These are phyloP conservation scores for Chytridium lagenaria DNA, from an alignment of 371 early-diverging fungal genomes.

Conservation along the genomic window DNA sequence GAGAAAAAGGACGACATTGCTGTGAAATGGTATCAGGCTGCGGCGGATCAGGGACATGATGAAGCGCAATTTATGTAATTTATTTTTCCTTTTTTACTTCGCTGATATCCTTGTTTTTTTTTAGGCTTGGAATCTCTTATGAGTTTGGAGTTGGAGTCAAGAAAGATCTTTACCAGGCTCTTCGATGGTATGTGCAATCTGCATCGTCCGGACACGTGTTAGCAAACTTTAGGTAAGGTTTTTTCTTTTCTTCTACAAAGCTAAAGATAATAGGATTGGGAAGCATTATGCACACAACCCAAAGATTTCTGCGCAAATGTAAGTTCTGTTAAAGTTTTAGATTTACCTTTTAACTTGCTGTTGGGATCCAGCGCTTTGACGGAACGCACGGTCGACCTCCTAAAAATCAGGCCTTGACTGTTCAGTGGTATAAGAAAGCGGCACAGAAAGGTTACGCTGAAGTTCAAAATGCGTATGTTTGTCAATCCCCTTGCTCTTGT, in stretches of 20 bases:
- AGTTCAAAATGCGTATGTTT: not conserved
- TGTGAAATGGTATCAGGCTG: constrained; percentile 10
- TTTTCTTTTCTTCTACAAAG: constrained; percentile 57
- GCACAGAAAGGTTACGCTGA: not conserved
- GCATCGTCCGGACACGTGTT: constrained; percentile 33
- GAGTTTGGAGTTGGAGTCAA: constrained; percentile 36
- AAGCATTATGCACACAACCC: constrained; percentile 10
- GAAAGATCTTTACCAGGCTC: constrained; percentile 18
- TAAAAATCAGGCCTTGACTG: constrained; percentile 15
- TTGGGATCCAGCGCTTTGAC: too few species aligned
- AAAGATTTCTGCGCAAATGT: too few species aligned
- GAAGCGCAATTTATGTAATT: not conserved
- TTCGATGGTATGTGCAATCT: constrained; percentile 29
- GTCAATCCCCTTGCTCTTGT: not conserved
- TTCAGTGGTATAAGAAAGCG: not conserved
- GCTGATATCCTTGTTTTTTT: not conserved
- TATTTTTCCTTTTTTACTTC: not conserved
- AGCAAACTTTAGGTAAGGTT: constrained; percentile 34
- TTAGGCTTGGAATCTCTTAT: constrained; percentile 10
- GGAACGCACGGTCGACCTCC: too few species aligned
- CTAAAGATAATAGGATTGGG: not conserved
- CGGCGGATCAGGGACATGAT: not conserved
- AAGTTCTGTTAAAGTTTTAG: too few species aligned
- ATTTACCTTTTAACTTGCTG: too few species aligned
- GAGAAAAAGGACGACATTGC: too few species aligned